Conservation (phyloP, 257 asterid genomes). For the Solanum gracilifrons region DNA sequence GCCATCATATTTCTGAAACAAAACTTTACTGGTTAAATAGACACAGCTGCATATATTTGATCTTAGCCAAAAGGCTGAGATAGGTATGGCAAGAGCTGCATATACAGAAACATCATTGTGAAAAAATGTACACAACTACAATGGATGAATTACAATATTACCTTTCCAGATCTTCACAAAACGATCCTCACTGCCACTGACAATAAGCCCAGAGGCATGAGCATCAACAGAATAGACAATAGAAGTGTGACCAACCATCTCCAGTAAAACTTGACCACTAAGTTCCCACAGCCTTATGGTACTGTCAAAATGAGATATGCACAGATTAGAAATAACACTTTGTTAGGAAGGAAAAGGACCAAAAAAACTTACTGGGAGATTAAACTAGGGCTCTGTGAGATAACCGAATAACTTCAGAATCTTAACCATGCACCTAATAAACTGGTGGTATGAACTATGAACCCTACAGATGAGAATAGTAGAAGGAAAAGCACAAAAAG, state of each 20-base stretch:
- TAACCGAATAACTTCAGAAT: neutral
- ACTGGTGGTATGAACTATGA: neutral
- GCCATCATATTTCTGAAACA: neutral
- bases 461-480: neutral
- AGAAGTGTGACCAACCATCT: conserved; percentile 94
- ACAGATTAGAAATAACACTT: neutral
- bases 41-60: neutral
- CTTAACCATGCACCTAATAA: neutral
- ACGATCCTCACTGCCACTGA: conserved; percentile 92
- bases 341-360: neutral
- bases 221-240: conserved; percentile 93
- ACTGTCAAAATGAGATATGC: conserved; percentile 40
- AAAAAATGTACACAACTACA: neutral
- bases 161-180: conserved; percentile 98
- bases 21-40: neutral
- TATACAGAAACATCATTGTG: neutral
- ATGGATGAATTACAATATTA: conserved; percentile 6
- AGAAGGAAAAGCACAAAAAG: neutral
- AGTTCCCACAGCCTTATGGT: conserved; percentile 81
- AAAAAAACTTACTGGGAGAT: neutral
- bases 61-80: neutral
- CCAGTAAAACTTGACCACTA: conserved; percentile 73
- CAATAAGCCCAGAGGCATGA: conserved; percentile 80
- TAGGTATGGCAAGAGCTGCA: neutral
- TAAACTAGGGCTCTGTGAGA: neutral